Conservation (phyloP, 108 stramenopile species). For the Conticribra weissflogii region DNA sequence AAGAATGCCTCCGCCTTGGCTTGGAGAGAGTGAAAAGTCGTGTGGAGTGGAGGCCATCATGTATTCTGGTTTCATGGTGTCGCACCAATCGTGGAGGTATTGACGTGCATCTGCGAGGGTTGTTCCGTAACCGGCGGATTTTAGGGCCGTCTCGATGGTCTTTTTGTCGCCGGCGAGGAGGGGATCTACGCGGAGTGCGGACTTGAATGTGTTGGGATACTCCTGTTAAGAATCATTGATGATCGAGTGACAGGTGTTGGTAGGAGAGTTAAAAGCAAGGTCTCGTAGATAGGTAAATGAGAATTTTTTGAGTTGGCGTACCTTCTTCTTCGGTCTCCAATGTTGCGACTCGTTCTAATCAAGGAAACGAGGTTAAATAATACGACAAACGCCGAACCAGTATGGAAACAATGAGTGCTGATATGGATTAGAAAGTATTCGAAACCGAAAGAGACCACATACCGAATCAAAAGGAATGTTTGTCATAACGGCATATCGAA, state of each 20-base stretch:
- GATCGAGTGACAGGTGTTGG: background rate
- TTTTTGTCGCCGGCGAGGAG: slow-evolving; percentile 77
- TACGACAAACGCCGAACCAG: background rate
- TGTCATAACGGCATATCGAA: slow-evolving; percentile 90
- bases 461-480: slow-evolving; percentile 90
- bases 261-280: too few species aligned
- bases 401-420: background rate
- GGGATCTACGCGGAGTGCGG: slow-evolving; percentile 91
- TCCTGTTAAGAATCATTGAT: slow-evolving; percentile 9
- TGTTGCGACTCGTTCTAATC: slow-evolving; percentile 61
- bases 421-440: slow-evolving; percentile 1
- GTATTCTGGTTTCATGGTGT: slow-evolving; percentile 89
- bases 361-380: background rate
- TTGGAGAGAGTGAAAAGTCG: slow-evolving; percentile 61
- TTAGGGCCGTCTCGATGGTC: slow-evolving; percentile 62
- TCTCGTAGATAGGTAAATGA: too few species aligned
- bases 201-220: slow-evolving; percentile 68
- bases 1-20: slow-evolving; percentile 43
- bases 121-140: slow-evolving; percentile 64
- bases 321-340: slow-evolving; percentile 71
- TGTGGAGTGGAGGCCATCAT: slow-evolving; percentile 93
- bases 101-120: slow-evolving; percentile 76
- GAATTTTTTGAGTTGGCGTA: slow-evolving; percentile 2
- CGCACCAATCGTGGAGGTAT: slow-evolving; percentile 83
- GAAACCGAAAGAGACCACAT: background rate